Base-by-base conservation (phyloP, 495 filamentous ascomycete species). In the Trichocladium uniseriatum region DNA sequence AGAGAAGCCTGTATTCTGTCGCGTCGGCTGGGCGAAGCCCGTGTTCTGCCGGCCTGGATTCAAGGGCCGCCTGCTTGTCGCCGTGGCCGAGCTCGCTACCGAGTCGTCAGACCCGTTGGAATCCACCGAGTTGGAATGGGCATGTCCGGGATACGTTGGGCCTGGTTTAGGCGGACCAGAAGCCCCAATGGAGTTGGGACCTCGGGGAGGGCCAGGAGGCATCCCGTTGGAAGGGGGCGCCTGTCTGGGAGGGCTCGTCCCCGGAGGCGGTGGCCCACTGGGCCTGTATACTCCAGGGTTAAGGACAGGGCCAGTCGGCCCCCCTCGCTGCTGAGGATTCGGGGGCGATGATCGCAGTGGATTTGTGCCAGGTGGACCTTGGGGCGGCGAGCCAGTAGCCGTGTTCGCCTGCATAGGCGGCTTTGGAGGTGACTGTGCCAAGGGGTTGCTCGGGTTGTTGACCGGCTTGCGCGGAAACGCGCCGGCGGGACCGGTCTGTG, bases 91-190 rank as follows among this genome's bases (percentile, higher is more conserved):
- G 41, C 41, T 51, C 2, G 41, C 49, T 13, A 8, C 16, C 11
- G 50, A 52, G 31, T 35, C 29, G 29, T 35, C 38, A 38, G 46
- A 49, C 1, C 13, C n/a, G 20, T 39, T 49, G 41, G 40, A 40
- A 14, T 49, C 52, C 14, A 54, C 5, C 0, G 52, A 49, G 35
- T 13, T 41, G 45, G 46, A 54, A 11, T 31, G 52, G 13, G 14
- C 35, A 21, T 54, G 52, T 21, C 14, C 19, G 14, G 20, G 20
- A n/a, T 48, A 32, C 4, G 43, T 13, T 16, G 38, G 21, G 21
- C 16, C 19, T 5, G 36, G 13, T 11, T 36, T 1, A n/a, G 43
- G 1, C 21, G 9, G 3, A 16, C 16, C 29, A 4, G 27, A 9
- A 11, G 37, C 20, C 0, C 11, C 35, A 6, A 41, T 16, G 42